These are phyloP conservation scores for Agaricus sinodeliciosus DNA, from an alignment of 768 basidiomycete species.

Conservation along the genomic window DNA sequence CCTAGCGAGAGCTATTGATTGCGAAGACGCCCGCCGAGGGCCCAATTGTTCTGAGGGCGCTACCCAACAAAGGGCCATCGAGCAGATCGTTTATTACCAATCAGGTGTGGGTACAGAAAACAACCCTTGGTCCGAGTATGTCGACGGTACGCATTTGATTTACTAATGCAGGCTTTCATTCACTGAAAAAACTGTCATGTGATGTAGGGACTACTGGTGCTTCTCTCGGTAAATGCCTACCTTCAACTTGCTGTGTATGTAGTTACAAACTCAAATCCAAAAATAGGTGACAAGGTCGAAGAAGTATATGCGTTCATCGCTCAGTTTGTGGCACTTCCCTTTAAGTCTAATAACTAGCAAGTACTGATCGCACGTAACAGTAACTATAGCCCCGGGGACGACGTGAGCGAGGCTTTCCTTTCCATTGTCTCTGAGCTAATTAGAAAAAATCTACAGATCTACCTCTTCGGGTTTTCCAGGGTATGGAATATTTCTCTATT, in stretches of 20 bases:
- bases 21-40: slow-evolving; percentile 35
- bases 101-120: slow-evolving; percentile 52
- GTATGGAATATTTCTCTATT: slow-evolving; percentile 24
- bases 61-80: slow-evolving; percentile 24
- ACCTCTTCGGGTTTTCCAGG: slow-evolving; percentile 73
- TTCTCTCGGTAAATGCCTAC: slow-evolving; percentile 40
- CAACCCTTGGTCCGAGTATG: slow-evolving; percentile 49
- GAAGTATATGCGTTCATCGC: slow-evolving; percentile 78
- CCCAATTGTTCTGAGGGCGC: neutral
- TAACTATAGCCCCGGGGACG: slow-evolving; percentile 67
- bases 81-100: slow-evolving; percentile 62
- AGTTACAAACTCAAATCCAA: neutral
- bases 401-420: slow-evolving; percentile 31
- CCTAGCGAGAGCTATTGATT: slow-evolving; percentile 44
- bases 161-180: neutral
- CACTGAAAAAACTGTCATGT: neutral
- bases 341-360: neutral
- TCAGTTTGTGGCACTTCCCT: slow-evolving; percentile 42
- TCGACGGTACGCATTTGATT: slow-evolving; percentile 41
- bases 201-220: slow-evolving; percentile 54
- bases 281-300: slow-evolving; percentile 62
- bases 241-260: slow-evolving; percentile 2
- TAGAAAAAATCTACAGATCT: slow-evolving; percentile 47
- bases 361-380: slow-evolving; percentile 24
- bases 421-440: slow-evolving; percentile 3